Conservation (phyloP, 2,329 filamentous ascomycete species). For the Pseudogymnoascus sp. region DNA sequence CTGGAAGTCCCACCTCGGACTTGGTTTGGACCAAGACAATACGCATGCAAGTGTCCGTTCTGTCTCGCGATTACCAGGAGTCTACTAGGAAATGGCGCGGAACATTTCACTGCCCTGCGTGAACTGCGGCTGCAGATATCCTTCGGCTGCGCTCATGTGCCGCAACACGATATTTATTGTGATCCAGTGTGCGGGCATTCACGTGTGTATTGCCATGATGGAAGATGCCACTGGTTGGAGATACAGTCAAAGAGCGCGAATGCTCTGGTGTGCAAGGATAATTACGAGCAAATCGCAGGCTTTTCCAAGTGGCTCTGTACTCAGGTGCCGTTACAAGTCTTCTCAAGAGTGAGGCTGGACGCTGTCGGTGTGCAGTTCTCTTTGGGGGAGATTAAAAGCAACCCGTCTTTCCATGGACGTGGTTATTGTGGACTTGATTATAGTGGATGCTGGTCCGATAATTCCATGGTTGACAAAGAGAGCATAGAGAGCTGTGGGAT, state of each 20-base stretch:
- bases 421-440: not conserved
- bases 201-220: too few relatives aligned
- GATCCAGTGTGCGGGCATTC: too few relatives aligned
- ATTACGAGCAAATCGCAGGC: not conserved
- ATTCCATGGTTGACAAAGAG: not conserved
- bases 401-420: not conserved
- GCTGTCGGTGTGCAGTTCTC: not conserved
- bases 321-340: not conserved
- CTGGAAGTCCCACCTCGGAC: not conserved
- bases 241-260: too few relatives aligned
- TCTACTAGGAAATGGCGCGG: not conserved
- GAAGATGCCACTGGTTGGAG: too few relatives aligned
- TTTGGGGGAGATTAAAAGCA: not conserved
- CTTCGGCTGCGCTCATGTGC: too few relatives aligned
- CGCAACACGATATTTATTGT: too few relatives aligned
- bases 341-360: not conserved
- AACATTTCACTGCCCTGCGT: not conserved
- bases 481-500: constrained; percentile 1
- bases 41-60: not conserved
- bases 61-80: not conserved
- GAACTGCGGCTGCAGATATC: not conserved
- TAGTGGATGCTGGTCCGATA: not conserved
- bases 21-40: not conserved
- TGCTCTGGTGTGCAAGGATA: not conserved
- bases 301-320: not conserved